Evolutionary conservation across 306 rosid species (phyloP).

Genomic region (Corylus avellana): DNA sequence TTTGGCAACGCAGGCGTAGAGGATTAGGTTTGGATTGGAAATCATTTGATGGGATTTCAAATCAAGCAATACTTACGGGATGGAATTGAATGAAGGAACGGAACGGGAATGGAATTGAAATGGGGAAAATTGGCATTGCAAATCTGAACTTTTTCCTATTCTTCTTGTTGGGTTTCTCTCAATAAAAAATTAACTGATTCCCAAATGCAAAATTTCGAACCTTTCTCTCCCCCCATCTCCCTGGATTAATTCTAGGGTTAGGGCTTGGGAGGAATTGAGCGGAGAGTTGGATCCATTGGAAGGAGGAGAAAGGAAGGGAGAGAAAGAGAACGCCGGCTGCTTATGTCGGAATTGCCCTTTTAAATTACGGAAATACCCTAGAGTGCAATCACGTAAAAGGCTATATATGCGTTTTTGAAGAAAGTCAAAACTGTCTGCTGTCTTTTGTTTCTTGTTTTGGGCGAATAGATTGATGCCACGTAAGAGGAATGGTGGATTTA

Average conservation of each 20-base stretch:
- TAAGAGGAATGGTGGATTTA: not conserved
- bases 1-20: constrained; percentile 76
- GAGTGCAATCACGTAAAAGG: not conserved
- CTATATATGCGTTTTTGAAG: not conserved
- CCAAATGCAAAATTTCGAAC: not conserved
- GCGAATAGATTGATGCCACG: constrained; percentile 10
- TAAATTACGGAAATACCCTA: constrained; percentile 5
- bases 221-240: not conserved
- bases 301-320: not conserved
- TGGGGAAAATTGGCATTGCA: constrained; percentile 7
- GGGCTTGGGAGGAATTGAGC: constrained; percentile 19
- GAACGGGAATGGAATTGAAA: not conserved
- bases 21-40: constrained; percentile 58
- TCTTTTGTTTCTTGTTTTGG: too few relatives aligned
- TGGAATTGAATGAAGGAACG: not conserved
- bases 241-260: constrained; percentile 22
- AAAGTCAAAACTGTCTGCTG: not conserved
- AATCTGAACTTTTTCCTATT: constrained; percentile 8
- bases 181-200: not conserved
- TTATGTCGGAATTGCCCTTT: not conserved
- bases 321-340: constrained; percentile 1
- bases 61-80: not conserved
- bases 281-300: not conserved
- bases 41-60: constrained; percentile 37
- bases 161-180: not conserved